Evolutionary conservation across 2,329 filamentous ascomycete species (phyloP).

Genomic region (Sphaceloma murrayae): DNA sequence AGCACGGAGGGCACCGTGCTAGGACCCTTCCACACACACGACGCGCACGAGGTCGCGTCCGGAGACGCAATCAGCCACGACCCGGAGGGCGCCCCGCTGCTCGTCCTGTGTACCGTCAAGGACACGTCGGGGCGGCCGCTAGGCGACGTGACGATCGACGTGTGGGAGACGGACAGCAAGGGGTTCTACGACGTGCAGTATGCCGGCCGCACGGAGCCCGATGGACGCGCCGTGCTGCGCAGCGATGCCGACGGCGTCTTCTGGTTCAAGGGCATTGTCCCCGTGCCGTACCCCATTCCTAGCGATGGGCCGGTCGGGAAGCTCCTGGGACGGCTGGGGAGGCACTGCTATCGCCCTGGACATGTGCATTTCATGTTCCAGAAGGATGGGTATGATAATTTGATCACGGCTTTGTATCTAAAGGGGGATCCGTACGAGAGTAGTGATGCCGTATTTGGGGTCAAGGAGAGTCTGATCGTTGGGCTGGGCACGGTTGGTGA

Average conservation of each 20-base stretch:
- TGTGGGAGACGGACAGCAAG: constrained; percentile 77
- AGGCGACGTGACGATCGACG: constrained; percentile 59
- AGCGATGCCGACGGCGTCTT: constrained; percentile 65
- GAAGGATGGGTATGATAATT: constrained; percentile 65
- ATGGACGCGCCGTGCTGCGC: constrained; percentile 61
- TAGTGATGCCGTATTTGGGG: constrained; percentile 76
- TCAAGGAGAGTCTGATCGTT: constrained; percentile 70
- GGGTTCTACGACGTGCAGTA: constrained; percentile 79
- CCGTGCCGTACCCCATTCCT: constrained; percentile 77
- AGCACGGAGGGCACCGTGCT: constrained; percentile 71
- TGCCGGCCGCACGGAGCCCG: constrained; percentile 51
- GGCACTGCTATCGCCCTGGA: constrained; percentile 68
- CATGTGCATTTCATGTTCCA: constrained; percentile 89
- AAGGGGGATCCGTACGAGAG: constrained; percentile 72
- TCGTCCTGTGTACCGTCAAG: constrained; percentile 63
- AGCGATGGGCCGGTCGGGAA: constrained; percentile 75
- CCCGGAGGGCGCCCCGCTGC: constrained; percentile 56
- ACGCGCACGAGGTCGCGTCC: constrained; percentile 49
- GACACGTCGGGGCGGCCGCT: constrained; percentile 57
- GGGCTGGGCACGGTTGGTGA: constrained; percentile 48
- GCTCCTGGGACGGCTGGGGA: constrained; percentile 53
- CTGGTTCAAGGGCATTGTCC: constrained; percentile 77
- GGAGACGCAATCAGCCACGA: constrained; percentile 60
- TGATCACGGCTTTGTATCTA: constrained; percentile 77
- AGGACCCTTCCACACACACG: constrained; percentile 75